A percentile compares a stretch with the other conserved stretches of the same genome.
Conservation (phyloP, 2,329 filamentous ascomycete genomes). For the Colletotrichum destructivum region DNA sequence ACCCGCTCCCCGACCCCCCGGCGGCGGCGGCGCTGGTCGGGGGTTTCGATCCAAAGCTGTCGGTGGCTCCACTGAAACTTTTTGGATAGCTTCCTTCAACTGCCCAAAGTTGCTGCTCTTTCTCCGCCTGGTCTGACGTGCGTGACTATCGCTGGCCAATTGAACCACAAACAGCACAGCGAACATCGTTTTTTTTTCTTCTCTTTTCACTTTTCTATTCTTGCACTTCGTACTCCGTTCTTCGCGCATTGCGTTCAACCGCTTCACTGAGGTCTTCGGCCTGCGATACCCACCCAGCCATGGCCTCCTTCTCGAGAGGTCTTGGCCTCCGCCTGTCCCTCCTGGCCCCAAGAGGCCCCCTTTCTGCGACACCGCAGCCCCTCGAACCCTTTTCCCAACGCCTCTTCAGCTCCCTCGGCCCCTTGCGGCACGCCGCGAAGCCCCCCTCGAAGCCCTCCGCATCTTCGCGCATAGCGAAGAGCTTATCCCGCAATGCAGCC, state of each 20-base stretch:
- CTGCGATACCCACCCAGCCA: constrained; percentile 1
- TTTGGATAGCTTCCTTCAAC: constrained; percentile 44
- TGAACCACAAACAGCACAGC: constrained; percentile 3
- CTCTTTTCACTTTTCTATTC: neutral
- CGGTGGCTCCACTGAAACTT: constrained; percentile 37
- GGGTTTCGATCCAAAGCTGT: constrained; percentile 2
- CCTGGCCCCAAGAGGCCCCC: constrained; percentile 25
- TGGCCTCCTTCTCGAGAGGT: constrained; percentile 37
- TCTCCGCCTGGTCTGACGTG: constrained; percentile 16
- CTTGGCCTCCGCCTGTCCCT: constrained; percentile 32
- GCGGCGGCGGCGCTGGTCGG: constrained; percentile 2
- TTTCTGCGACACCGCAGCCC: constrained; percentile 17
- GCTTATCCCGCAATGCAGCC: constrained; percentile 1
- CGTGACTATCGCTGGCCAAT: constrained; percentile 11
- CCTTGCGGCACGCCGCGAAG: constrained; percentile 27
- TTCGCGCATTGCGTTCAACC: neutral
- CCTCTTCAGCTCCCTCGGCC: constrained; percentile 27
- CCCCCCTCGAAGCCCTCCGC: neutral
- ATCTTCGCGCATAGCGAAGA: neutral
- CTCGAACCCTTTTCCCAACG: constrained; percentile 5
- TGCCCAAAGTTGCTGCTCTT: constrained; percentile 5
- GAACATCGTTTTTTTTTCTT: no score
- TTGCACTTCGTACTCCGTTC: neutral
- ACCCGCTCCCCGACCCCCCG: neutral
- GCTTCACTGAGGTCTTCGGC: neutral